phyloP scores from a whole-genome alignment of 306 rosid species.

The Argentina anserina region DNA sequence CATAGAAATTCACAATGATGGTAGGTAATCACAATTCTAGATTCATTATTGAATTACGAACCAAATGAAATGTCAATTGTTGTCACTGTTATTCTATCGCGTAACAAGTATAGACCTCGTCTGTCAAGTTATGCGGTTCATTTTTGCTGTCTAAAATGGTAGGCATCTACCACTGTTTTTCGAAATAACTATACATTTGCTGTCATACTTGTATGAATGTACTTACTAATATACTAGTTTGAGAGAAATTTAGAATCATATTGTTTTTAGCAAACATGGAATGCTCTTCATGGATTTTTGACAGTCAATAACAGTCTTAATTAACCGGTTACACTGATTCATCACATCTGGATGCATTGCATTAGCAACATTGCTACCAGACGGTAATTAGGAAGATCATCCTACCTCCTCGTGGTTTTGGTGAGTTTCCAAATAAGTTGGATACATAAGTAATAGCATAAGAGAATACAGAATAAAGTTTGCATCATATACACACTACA shows the following conservation, averaged over 20 bases:
- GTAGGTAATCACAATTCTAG: conserved; percentile 5
- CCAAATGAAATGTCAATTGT: neutral
- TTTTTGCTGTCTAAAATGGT: conserved; percentile 4
- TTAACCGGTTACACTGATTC: neutral
- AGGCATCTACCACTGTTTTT: neutral
- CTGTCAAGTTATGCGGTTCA: neutral
- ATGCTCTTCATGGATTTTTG: conserved; percentile 8
- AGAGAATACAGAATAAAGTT: neutral
- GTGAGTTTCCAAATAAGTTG: neutral
- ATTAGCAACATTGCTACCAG: neutral
- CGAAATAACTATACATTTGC: neutral
- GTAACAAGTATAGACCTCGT: neutral
- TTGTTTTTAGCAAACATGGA: conserved; percentile 16
- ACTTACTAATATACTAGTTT: conserved; percentile 19
- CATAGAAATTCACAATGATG: neutral
- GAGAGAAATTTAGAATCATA: conserved; percentile 20
- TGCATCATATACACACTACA: neutral
- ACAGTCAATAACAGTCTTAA: neutral
- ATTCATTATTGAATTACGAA: neutral
- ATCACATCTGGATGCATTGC: neutral
- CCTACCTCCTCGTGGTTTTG: neutral
- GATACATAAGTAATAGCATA: too few relatives aligned
- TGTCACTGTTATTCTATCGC: too few relatives aligned
- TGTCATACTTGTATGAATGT: conserved; percentile 3
- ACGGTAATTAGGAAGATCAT: neutral